Conservation (phyloP, 2,329 filamentous ascomycete species). For the Ramularia collo-cygni region DNA sequence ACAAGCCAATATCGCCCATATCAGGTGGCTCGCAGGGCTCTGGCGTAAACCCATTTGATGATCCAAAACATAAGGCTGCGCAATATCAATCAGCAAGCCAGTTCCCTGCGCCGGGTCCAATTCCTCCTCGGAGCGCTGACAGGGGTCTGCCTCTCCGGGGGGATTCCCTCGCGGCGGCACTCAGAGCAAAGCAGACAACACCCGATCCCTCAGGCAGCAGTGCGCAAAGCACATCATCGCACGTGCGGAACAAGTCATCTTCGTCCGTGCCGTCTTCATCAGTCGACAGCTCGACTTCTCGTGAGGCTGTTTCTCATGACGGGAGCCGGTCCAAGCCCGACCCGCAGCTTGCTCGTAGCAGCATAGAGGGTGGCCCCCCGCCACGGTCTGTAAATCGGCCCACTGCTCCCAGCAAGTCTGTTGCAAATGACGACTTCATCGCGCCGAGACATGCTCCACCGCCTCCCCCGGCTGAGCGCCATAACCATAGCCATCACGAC, state of each 20-base stretch:
- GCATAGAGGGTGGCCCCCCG: constrained; percentile 39
- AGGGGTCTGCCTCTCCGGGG: constrained; percentile 46
- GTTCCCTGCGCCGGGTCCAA: constrained; percentile 21
- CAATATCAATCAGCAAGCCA: constrained; percentile 14
- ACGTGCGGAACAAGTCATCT: constrained; percentile 36
- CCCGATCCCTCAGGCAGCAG: constrained; percentile 35
- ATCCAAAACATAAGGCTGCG: constrained; percentile 30
- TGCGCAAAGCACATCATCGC: constrained; percentile 30
- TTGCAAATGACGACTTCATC: constrained; percentile 36
- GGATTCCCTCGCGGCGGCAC: constrained; percentile 49
- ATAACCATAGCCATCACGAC: constrained; percentile 35
- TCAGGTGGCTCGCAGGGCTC: constrained; percentile 33
- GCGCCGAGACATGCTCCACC: constrained; percentile 42
- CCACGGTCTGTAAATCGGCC: constrained; percentile 43
- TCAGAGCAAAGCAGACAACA: constrained; percentile 22
- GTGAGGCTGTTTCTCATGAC: constrained; percentile 23
- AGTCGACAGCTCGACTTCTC: constrained; percentile 30
- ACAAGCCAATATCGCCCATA: constrained; percentile 30
- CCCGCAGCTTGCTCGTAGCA: constrained; percentile 22
- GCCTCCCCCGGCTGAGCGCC: constrained; percentile 25
- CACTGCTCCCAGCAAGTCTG: constrained; percentile 36
- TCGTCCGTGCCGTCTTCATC: constrained; percentile 31
- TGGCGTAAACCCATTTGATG: constrained; percentile 34
- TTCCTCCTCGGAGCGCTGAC: constrained; percentile 35
- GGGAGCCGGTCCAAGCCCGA: constrained; percentile 19